A percentile compares a stretch with the other conserved stretches of the same genome.
phyloP scores from a whole-genome alignment of 352 stramenopile species.

The Elongisporangium anandrum region DNA sequence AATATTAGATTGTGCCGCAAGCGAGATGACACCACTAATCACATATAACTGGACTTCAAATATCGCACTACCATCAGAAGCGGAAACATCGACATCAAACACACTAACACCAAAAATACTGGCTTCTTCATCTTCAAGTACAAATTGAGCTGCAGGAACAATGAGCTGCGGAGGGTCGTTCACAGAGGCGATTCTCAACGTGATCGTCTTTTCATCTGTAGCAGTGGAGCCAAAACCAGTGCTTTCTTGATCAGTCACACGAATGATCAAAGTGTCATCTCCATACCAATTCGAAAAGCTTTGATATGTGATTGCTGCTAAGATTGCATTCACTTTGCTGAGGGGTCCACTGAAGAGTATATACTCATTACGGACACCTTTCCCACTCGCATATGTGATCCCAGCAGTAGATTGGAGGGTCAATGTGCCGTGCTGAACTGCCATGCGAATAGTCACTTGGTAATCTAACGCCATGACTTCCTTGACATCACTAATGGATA shows the following conservation, averaged over 20 bases:
- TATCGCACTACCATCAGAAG: conserved; percentile 20
- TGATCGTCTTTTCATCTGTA: conserved; percentile 28
- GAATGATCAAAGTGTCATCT: conserved; percentile 44
- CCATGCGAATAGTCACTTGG: conserved; percentile 47
- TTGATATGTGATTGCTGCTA: conserved; percentile 46
- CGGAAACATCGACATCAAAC: conserved; percentile 47
- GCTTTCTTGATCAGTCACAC: conserved; percentile 59
- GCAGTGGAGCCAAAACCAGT: conserved; percentile 43
- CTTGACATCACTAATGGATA: conserved; percentile 50
- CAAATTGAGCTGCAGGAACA: conserved; percentile 40
- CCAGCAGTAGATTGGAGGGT: conserved; percentile 44
- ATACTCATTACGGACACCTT: conserved; percentile 43
- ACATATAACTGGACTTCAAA: conserved; percentile 63
- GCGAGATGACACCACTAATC: conserved; percentile 40
- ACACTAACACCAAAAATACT: conserved; percentile 66
- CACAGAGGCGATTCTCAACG: conserved; percentile 42
- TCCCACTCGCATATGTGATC: conserved; percentile 55
- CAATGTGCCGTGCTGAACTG: conserved; percentile 52
- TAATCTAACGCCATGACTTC: conserved; percentile 56
- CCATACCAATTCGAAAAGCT: conserved; percentile 76
- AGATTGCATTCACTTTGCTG: conserved; percentile 49
- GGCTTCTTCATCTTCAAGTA: conserved; percentile 57
- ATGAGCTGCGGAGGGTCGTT: conserved; percentile 56
- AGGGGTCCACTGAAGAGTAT: conserved; percentile 60
- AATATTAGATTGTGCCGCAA: conserved; percentile 23